phyloP scores from a whole-genome alignment of 495 filamentous ascomycete species.

The Neurospora hispaniola region DNA sequence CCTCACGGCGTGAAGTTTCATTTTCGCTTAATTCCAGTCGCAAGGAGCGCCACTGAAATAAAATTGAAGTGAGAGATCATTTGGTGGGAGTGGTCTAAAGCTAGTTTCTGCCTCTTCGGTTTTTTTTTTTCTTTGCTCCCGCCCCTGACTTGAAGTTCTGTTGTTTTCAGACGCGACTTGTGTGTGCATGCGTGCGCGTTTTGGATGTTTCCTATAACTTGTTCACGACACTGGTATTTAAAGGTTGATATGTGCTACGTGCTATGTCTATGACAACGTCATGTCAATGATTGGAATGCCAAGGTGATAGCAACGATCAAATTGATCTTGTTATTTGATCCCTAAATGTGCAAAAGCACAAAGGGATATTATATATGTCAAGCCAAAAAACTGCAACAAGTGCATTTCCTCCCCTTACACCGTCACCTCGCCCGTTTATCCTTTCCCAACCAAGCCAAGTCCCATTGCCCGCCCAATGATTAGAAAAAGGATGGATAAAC shows the following conservation, averaged over 20 bases:
- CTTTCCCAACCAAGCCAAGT: not conserved
- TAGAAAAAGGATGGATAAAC: not conserved
- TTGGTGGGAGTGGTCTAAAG: not conserved
- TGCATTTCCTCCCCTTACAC: not conserved
- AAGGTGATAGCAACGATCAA: not conserved
- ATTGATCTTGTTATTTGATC: not conserved
- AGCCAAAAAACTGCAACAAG: not conserved
- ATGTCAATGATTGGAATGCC: not conserved
- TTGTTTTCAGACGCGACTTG: not conserved
- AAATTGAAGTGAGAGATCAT: not conserved
- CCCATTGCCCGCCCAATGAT: not conserved
- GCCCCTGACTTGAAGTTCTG: not conserved
- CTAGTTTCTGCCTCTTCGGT: not conserved
- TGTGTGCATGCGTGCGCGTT: not conserved
- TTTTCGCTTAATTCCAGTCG: not conserved
- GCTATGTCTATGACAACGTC: not conserved
- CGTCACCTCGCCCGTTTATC: not conserved
- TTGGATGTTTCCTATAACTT: no score
- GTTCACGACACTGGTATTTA: no score
- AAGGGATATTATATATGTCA: not conserved
- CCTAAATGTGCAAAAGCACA: not conserved
- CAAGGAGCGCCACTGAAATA: not conserved
- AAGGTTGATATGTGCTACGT: no score
- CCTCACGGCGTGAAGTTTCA: not conserved
- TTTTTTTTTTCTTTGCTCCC: not conserved